These are phyloP conservation scores for Cryphonectria japonica DNA, from an alignment of 2,329 filamentous ascomycete species.

Conservation along the genomic window DNA sequence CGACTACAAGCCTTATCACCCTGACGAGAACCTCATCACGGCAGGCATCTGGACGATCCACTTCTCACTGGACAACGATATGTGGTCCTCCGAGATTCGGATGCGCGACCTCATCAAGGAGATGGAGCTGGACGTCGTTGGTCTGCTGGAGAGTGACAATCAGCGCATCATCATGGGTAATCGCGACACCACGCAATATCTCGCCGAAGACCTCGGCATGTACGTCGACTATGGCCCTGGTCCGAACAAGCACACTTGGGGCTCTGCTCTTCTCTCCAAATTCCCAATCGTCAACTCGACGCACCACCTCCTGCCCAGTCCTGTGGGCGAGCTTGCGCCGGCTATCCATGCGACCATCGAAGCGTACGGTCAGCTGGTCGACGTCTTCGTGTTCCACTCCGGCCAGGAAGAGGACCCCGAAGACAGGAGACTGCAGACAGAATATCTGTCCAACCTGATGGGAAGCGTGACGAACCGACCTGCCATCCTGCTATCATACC, in stretches of 20 bases:
- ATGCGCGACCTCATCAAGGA: constrained; percentile 92
- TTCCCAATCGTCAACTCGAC: constrained; percentile 98
- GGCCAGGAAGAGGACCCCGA: constrained; percentile 96
- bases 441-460: constrained; percentile 90
- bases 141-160: constrained; percentile 89
- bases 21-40: constrained; percentile 83
- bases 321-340: constrained; percentile 91
- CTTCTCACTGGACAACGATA: constrained; percentile 96
- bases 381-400: constrained; percentile 98
- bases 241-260: constrained; percentile 99
- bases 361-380: constrained; percentile 85
- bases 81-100: constrained; percentile 96
- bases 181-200: constrained; percentile 90
- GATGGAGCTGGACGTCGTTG: constrained; percentile 94
- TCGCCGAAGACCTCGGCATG: constrained; percentile 97
- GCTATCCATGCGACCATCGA: constrained; percentile 97
- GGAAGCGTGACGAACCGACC: constrained; percentile 73
- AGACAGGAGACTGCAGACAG: constrained; percentile 82
- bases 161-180: constrained; percentile 99
- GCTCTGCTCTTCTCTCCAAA: constrained; percentile 87
- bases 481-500: constrained; percentile 83
- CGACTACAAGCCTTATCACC: constrained; percentile 88
- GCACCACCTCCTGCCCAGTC: constrained; percentile 90
- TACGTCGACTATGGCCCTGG: constrained; percentile 97
- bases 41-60: constrained; percentile 99